A percentile compares a stretch with the other conserved stretches of the same genome.
Conservation (phyloP, 1,284 basidiomycete species). For the Apiotrichum gracile region DNA sequence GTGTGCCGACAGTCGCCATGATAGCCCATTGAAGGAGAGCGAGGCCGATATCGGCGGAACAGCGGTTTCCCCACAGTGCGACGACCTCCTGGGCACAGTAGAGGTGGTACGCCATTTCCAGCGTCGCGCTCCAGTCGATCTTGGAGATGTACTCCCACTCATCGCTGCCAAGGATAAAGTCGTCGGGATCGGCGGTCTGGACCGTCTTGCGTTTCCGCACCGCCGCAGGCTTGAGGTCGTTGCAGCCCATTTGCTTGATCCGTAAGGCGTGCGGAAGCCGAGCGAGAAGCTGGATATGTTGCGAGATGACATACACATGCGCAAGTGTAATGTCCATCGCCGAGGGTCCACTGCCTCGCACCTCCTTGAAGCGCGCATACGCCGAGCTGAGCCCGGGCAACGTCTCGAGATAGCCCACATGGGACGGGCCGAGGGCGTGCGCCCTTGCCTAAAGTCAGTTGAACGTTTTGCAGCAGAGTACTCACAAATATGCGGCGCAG, state of each 20-base stretch:
- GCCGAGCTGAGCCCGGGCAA: constrained; percentile 5
- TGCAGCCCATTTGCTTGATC: background rate
- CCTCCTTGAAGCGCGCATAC: constrained; percentile 3
- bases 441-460: constrained; percentile 6
- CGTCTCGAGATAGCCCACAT: constrained; percentile 15
- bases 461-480: background rate
- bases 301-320: constrained; percentile 7
- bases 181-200: constrained; percentile 1
- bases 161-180: constrained; percentile 8
- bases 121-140: constrained; percentile 20
- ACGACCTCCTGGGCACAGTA: constrained; percentile 30
- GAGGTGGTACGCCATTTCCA: constrained; percentile 22
- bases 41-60: constrained; percentile 8
- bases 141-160: constrained; percentile 8
- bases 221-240: constrained; percentile 3
- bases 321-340: constrained; percentile 17
- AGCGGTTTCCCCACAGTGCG: constrained; percentile 18
- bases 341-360: constrained; percentile 3
- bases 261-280: constrained; percentile 13
- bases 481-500: constrained; percentile 25
- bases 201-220: background rate
- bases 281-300: constrained; percentile 12
- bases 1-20: constrained; percentile 5
- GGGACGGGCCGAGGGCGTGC: constrained; percentile 6
- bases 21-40: constrained; percentile 21